Evolutionary conservation across 2,329 filamentous ascomycete species (phyloP).

Genomic region (Leptographium lundbergii): DNA sequence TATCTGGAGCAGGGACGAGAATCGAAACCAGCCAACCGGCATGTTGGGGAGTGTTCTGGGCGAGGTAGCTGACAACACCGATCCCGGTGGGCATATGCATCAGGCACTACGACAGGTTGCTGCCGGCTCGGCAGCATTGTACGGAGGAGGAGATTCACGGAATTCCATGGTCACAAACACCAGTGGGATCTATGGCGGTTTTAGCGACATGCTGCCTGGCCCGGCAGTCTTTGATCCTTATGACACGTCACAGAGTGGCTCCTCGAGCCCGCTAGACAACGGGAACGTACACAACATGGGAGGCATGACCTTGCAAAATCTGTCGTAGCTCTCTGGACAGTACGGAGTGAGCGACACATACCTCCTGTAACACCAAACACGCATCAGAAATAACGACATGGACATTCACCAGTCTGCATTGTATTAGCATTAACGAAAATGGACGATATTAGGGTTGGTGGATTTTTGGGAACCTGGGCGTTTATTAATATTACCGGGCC

Average conservation of each 20-base stretch:
- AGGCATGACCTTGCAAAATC: background rate
- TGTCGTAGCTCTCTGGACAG: background rate
- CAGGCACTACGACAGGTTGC: background rate
- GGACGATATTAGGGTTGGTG: background rate
- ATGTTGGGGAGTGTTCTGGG: conserved; percentile 6
- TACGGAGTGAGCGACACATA: background rate
- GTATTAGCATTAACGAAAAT: background rate
- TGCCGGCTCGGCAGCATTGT: background rate
- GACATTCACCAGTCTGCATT: background rate
- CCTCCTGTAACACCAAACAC: background rate
- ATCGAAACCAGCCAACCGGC: background rate
- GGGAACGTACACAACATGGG: background rate
- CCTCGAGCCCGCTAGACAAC: background rate
- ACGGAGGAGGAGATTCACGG: background rate
- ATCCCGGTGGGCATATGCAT: background rate
- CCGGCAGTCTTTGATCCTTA: background rate
- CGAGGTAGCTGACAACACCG: conserved; percentile 2
- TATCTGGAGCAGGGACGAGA: background rate
- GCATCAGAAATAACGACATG: background rate
- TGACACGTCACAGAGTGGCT: background rate
- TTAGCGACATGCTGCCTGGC: background rate
- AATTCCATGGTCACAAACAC: background rate
- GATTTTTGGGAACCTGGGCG: background rate
- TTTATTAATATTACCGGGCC: background rate
- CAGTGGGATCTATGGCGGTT: background rate